phyloP scores from a whole-genome alignment of 1,284 basidiomycete species.

The Trametes polyzona region DNA sequence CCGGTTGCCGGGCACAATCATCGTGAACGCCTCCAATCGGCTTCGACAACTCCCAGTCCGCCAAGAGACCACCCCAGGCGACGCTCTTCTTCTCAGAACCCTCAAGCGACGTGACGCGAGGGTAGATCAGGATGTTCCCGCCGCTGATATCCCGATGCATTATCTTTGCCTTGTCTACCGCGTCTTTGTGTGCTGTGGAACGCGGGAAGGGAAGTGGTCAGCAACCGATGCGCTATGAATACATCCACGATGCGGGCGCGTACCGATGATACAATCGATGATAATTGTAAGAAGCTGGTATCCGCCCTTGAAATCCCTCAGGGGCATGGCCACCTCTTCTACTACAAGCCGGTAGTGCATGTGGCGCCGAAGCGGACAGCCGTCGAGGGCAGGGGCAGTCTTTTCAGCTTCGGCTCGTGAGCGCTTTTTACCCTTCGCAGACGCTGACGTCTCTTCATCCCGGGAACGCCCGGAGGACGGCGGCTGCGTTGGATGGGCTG shows the following conservation, averaged over 20 bases:
- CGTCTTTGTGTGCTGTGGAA: neutral
- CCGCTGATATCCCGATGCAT: slow-evolving; percentile 13
- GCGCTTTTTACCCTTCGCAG: neutral
- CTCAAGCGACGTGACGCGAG: no score
- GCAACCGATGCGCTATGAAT: no score
- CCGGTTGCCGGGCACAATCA: neutral
- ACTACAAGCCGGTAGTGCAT: slow-evolving; percentile 20
- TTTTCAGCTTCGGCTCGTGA: neutral
- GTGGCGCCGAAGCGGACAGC: neutral
- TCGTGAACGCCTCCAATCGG: neutral
- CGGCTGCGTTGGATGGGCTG: no score
- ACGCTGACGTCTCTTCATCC: no score
- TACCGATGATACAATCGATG: neutral
- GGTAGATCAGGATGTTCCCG: slow-evolving; percentile 13
- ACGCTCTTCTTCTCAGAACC: no score
- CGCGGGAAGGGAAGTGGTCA: no score
- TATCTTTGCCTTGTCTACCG: neutral
- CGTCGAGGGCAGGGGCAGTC: neutral
- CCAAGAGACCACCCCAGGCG: no score
- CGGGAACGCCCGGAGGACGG: no score
- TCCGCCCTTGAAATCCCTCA: neutral
- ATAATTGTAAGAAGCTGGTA: neutral
- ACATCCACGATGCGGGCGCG: no score
- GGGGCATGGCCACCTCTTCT: slow-evolving; percentile 24
- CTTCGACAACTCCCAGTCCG: no score